Evolutionary conservation across 2,329 filamentous ascomycete genomes (phyloP).

Genomic region (Cadophora gregata): DNA sequence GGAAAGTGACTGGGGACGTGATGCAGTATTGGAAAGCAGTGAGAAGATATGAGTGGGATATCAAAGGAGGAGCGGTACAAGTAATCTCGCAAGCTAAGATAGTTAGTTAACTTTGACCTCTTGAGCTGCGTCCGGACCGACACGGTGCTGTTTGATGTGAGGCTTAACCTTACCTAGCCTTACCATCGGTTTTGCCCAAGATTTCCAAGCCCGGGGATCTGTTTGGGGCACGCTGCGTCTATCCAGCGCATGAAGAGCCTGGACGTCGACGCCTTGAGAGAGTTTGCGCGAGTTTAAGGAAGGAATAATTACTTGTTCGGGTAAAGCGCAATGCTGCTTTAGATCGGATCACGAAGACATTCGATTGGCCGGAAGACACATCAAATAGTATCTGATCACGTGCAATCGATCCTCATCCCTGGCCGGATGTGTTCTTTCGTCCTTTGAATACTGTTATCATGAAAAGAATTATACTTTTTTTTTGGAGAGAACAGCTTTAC

Average conservation of each 20-base stretch:
- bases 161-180: not conserved
- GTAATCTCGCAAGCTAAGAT: too few relatives aligned
- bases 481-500: not conserved
- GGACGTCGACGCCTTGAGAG: conserved; percentile 7
- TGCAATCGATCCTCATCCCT: not conserved
- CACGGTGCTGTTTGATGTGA: conserved; percentile 17
- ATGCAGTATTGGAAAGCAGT: too few relatives aligned
- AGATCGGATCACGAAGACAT: not conserved
- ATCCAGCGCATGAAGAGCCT: conserved; percentile 5
- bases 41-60: conserved; percentile 35
- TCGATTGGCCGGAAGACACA: too few relatives aligned
- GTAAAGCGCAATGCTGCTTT: conserved; percentile 13
- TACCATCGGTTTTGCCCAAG: not conserved
- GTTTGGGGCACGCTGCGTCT: not conserved
- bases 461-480: not conserved
- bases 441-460: not conserved
- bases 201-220: not conserved
- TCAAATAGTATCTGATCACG: not conserved
- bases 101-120: not conserved
- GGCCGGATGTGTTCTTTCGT: not conserved
- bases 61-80: conserved; percentile 21
- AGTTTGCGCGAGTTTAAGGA: conserved; percentile 17
- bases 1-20: not conserved
- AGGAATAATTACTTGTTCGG: conserved; percentile 9
- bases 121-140: conserved; percentile 1